Base-by-base conservation (phyloP, 257 asterid species). In the Hygrophila difformis region DNA sequence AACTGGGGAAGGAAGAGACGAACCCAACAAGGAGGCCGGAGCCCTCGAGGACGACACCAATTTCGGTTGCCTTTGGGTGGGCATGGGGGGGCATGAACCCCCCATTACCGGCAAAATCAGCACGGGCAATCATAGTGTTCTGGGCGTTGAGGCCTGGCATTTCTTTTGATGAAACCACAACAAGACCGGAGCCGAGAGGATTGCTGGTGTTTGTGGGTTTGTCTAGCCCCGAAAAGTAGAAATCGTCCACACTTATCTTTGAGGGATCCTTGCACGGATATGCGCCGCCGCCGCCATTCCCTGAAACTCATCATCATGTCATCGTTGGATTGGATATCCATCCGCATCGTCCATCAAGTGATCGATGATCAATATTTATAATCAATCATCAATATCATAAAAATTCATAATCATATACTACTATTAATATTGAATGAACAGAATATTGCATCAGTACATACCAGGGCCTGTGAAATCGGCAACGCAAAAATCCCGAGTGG, bases 141-240 rank as follows among this genome's bases (percentile, higher is more conserved):
- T 68, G 64, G 0, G 66, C 55, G 66, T 68, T 68, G 20, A 69
- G 58, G 15, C 76, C 76, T 5, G 76, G 73, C 0, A 65, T 24
- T 10, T 36, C 46, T 28, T n/a, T 22, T 0, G 58, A 56, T 0
- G 18, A 12, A 3, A 45, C 59, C 0, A 58, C 38, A 5, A 43
- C 55, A 2, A 61, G 40, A 2, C 19, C 40, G 1, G 65, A 37
- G 0, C 76, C 74, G 4, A 11, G 3, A 0, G 48, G 39, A 39
- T 61, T 65, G 0, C 66, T 11, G 0, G 74, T 73, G 68, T 73
- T 73, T 3, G 68, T 62, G 0, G 65, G 26, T 7, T 2, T 2
- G 29, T 62, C 16, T 1, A 68, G 53, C 8, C 73, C 80, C 1
- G 70, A 31, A 54, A 57, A 65, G 59, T 52, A 62, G 66, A 73